Evolutionary conservation across 441 rosid species (phyloP), one percentile per base, ranked within the genome.

Genomic region (Arabidopsis hybrid): DNA sequence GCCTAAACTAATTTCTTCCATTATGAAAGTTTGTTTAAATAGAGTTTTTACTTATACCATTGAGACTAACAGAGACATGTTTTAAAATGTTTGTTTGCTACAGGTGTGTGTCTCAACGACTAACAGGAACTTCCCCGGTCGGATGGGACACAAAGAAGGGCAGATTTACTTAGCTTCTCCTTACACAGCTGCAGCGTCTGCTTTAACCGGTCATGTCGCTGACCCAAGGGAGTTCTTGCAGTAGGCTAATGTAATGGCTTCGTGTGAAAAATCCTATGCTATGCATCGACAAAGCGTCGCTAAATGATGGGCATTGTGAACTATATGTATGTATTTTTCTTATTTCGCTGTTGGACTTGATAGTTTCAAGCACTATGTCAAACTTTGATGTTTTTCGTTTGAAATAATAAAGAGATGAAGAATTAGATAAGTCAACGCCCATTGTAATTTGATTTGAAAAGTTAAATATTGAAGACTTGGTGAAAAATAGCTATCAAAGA

Each of bases 131-230:
- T 95, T 95, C 87, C 99, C 99, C 0, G 99, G 99, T 8, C 82
- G 98, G 56, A 95, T 95, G 99, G 99, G 99, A 40, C 97, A 95
- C 88, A 95, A 77, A 84, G 99, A 95, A 87, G 99, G 99, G 36
- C 93, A 92, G 82, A 89, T 95, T 56, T 95, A 95, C 81, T 88
- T 92, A 31, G 99, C 97, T 43, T 95, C 99, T 7, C 98, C 99
- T 0, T 95, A 82, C 75, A 95, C 99, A 0, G 98, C 99, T 0
- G 99, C 98, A n/a, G 97, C 99, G 7, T 95, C 99, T n/a, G 99
- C 97, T 65, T 77, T 95, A 81, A 91, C 97, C 0, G 96, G 97
- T 32, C 82, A 78, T 73, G 97, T 95, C 56, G 89, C 95, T 13
- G 99, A 95, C 78, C 98, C 99, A n/a, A 86, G 99, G 65, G 99